Percentiles rank a stretch among this genome's conserved stretches.
phyloP scores from a whole-genome alignment of 2,329 filamentous ascomycete species.

The Colletotrichum falcatum region DNA sequence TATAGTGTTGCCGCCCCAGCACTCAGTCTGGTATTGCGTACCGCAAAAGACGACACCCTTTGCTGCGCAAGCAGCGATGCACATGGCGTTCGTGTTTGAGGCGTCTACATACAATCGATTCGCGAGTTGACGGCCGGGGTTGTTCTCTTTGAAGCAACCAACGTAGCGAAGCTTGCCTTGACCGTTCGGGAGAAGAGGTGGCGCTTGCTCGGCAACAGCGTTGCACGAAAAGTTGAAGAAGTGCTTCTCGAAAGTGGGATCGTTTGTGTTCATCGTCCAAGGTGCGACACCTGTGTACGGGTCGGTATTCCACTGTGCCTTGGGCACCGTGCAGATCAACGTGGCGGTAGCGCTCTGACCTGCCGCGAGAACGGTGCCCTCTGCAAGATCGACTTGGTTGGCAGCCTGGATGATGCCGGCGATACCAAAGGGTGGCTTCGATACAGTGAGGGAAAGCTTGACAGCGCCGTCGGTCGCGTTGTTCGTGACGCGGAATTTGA shows the following conservation, averaged over 20 bases:
- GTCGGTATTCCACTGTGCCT: conserved; percentile 68
- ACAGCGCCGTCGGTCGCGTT: conserved; percentile 58
- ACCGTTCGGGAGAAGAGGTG: conserved; percentile 58
- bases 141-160: conserved; percentile 69
- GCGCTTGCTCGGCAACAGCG: conserved; percentile 64
- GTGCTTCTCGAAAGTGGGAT: conserved; percentile 64
- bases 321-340: conserved; percentile 67
- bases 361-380: conserved; percentile 63
- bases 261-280: conserved; percentile 70
- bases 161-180: conserved; percentile 63
- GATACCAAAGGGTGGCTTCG: conserved; percentile 70
- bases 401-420: conserved; percentile 64
- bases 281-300: conserved; percentile 59
- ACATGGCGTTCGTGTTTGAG: conserved; percentile 57
- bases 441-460: conserved; percentile 66
- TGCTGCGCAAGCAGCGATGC: conserved; percentile 57
- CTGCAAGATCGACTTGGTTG: conserved; percentile 68
- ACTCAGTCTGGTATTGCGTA: conserved; percentile 63
- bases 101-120: conserved; percentile 55
- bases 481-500: conserved; percentile 67
- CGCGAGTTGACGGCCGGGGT: conserved; percentile 64
- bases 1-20: conserved; percentile 65
- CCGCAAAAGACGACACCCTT: conserved; percentile 57
- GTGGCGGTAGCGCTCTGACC: conserved; percentile 64
- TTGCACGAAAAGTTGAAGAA: conserved; percentile 63